Evolutionary conservation across 2,329 filamentous ascomycete genomes (phyloP).

Genomic region (Nemania serpens): DNA sequence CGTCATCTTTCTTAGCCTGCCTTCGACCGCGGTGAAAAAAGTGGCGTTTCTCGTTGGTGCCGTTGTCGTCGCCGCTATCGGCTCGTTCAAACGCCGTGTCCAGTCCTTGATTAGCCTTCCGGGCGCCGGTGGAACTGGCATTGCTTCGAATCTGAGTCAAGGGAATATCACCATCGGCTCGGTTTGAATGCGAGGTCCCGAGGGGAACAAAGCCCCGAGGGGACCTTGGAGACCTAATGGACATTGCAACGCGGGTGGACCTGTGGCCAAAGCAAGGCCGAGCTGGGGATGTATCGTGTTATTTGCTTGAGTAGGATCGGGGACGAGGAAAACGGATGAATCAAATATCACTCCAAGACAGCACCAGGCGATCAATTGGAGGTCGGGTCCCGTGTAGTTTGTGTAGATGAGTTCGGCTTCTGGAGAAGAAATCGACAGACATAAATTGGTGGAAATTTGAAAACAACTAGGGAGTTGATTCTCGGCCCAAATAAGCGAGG

Average conservation of each 20-base stretch:
- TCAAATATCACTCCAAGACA: constrained; percentile 28
- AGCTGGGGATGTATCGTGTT: background rate
- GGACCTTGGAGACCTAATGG: constrained; percentile 38
- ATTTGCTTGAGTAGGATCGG: background rate
- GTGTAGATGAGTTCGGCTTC: background rate
- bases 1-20: constrained; percentile 48
- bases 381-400: constrained; percentile 10
- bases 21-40: constrained; percentile 56
- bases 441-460: constrained; percentile 15
- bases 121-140: constrained; percentile 58
- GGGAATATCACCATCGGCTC: constrained; percentile 36
- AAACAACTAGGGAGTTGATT: constrained; percentile 24
- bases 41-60: constrained; percentile 52
- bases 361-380: constrained; percentile 40
- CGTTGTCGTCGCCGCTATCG: constrained; percentile 39
- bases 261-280: background rate
- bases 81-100: constrained; percentile 39
- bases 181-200: constrained; percentile 30
- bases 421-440: constrained; percentile 2
- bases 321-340: constrained; percentile 22
- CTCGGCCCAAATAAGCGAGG: constrained; percentile 34
- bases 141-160: constrained; percentile 56
- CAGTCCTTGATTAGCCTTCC: constrained; percentile 50
- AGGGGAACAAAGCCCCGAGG: constrained; percentile 39
- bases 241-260: constrained; percentile 31